Conservation (phyloP, 139 green algal genomes). For the Picochlorum costavermella region DNA sequence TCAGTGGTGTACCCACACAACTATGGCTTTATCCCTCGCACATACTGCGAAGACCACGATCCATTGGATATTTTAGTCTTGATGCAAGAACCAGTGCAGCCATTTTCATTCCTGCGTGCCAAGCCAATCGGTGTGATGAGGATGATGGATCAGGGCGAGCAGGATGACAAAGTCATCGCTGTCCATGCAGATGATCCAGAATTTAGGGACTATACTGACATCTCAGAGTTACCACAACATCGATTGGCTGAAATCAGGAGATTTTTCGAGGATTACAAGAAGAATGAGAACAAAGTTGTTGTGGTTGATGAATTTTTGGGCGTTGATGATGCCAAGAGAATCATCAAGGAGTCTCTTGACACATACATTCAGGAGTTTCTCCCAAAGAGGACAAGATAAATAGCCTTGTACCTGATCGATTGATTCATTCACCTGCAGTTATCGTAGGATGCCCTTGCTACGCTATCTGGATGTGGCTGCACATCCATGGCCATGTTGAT, state of each 20-base stretch:
- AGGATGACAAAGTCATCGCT: conserved; percentile 71
- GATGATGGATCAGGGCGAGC: conserved; percentile 90
- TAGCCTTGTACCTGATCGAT: not conserved
- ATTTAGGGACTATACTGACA: conserved; percentile 78
- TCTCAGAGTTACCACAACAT: conserved; percentile 81
- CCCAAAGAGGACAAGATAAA: conserved; percentile 42
- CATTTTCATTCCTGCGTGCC: conserved; percentile 79
- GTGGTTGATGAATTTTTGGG: conserved; percentile 88
- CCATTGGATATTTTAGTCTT: conserved; percentile 89
- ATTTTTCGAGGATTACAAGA: conserved; percentile 96
- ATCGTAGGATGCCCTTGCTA: too few relatives aligned
- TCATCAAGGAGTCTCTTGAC: conserved; percentile 58
- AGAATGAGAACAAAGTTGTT: conserved; percentile 93
- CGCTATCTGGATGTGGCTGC: not conserved
- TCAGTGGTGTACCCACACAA: conserved; percentile 92
- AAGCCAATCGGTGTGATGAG: conserved; percentile 90
- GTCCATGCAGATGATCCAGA: conserved; percentile 86
- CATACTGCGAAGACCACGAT: conserved; percentile 91
- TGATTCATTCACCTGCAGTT: not conserved
- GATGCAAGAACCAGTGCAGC: conserved; percentile 82
- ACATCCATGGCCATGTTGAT: not conserved
- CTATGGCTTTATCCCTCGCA: conserved; percentile 93
- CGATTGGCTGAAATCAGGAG: conserved; percentile 73
- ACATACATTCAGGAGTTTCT: conserved; percentile 69
- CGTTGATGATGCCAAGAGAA: conserved; percentile 53